A percentile compares a stretch with the other conserved stretches of the same genome.
phyloP scores from a whole-genome alignment of 2,329 filamentous ascomycete genomes.

The Chrysoporthe deuterocubensis region DNA sequence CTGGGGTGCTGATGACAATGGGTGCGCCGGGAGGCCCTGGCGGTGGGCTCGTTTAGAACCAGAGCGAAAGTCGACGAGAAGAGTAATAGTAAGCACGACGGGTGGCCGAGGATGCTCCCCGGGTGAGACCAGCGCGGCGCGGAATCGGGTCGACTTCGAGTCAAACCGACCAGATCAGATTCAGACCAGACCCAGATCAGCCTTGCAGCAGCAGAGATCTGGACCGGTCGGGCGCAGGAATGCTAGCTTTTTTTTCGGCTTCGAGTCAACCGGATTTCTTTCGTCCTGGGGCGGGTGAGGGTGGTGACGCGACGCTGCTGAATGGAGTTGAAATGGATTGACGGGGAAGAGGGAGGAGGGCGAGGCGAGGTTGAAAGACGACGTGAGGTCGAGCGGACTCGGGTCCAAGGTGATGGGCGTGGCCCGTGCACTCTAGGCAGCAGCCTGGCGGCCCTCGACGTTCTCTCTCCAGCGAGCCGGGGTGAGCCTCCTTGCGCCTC shows the following conservation, averaged over 20 bases:
- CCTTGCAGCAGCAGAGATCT: not conserved
- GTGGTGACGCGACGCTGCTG: too few species aligned
- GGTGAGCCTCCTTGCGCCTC: constrained; percentile 15
- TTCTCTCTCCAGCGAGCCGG: not conserved
- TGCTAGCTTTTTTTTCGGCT: not conserved
- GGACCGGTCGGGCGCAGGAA: not conserved
- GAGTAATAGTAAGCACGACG: constrained; percentile 16
- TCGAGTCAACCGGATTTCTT: not conserved
- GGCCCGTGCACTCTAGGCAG: constrained; percentile 21
- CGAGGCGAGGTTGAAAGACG: not conserved
- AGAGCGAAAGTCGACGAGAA: constrained; percentile 8
- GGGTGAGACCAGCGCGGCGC: constrained; percentile 12
- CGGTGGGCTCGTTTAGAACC: constrained; percentile 9
- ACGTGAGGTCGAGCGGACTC: constrained; percentile 3
- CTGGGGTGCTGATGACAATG: constrained; percentile 16
- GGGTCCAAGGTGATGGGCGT: not conserved
- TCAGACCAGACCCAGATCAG: not conserved
- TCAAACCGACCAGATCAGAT: not conserved
- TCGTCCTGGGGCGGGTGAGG: not conserved
- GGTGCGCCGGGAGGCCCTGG: constrained; percentile 1
- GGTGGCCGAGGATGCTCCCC: constrained; percentile 10
- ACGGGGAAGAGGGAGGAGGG: not conserved
- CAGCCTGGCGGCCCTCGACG: not conserved
- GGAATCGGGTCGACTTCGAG: constrained; percentile 13
- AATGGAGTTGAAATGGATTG: not conserved